Evolutionary conservation across 1,284 basidiomycete species (phyloP).

Genomic region (Pulchroboletus neoregius): DNA sequence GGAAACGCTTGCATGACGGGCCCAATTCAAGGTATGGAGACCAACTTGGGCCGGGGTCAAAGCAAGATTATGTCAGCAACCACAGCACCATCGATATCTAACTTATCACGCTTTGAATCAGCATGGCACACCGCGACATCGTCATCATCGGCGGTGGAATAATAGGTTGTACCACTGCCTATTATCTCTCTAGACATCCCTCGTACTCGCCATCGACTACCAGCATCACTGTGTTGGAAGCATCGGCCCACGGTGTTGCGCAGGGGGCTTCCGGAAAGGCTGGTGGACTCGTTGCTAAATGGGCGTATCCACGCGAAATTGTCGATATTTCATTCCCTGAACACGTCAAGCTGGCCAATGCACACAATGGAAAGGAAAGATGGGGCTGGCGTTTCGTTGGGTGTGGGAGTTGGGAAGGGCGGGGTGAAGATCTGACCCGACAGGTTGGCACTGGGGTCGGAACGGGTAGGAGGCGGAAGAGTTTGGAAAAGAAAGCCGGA

Average conservation of each 20-base stretch:
- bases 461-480: slow-evolving; percentile 39
- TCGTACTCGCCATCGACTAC: slow-evolving; percentile 39
- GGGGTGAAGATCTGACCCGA: slow-evolving; percentile 37
- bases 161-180: slow-evolving; percentile 82
- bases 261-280: slow-evolving; percentile 87
- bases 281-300: slow-evolving; percentile 85
- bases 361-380: slow-evolving; percentile 65
- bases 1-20: neutral
- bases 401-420: slow-evolving; percentile 66
- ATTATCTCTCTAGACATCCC: slow-evolving; percentile 67
- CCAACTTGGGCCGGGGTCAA: too few relatives aligned
- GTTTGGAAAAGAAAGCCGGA: slow-evolving; percentile 54
- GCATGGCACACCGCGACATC: slow-evolving; percentile 32
- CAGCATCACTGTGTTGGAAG: slow-evolving; percentile 73
- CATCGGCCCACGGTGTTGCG: slow-evolving; percentile 60
- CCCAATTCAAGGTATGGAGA: neutral
- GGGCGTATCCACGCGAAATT: slow-evolving; percentile 76
- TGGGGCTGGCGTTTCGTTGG: slow-evolving; percentile 81
- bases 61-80: slow-evolving; percentile 9
- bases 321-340: slow-evolving; percentile 76
- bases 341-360: slow-evolving; percentile 73
- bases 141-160: slow-evolving; percentile 62
- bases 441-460: slow-evolving; percentile 31
- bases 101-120: too few relatives aligned
- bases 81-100: too few relatives aligned